These are phyloP conservation scores for Globisporangium rhizosaccharum DNA, from an alignment of 352 stramenopile genomes.

Conservation along the genomic window DNA sequence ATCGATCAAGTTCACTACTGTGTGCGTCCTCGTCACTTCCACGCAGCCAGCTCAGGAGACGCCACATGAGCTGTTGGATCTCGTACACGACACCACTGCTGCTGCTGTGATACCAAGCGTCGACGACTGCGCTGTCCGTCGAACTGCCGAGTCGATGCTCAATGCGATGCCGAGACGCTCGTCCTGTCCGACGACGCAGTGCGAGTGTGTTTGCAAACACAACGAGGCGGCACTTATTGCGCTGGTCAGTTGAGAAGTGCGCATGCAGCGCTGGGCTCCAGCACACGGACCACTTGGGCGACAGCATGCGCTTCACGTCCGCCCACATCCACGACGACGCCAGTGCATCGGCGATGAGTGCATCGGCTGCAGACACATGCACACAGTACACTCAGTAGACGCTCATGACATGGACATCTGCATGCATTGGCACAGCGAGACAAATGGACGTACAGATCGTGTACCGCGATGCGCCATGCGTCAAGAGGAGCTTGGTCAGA, in stretches of 20 bases:
- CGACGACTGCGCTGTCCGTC: no score
- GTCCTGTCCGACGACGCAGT: slow-evolving; percentile 8
- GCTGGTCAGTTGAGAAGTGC: slow-evolving; percentile 45
- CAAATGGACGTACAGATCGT: slow-evolving; percentile 32
- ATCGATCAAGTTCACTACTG: neutral
- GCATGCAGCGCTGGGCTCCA: slow-evolving; percentile 50
- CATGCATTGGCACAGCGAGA: neutral
- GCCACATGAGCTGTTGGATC: no score
- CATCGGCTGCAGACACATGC: slow-evolving; percentile 17
- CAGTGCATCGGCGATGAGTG: slow-evolving; percentile 18
- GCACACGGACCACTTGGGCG: slow-evolving; percentile 44
- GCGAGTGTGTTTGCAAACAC: slow-evolving; percentile 44
- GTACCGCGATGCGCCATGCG: slow-evolving; percentile 43
- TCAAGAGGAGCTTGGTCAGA: slow-evolving; percentile 36
- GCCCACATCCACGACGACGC: slow-evolving; percentile 25
- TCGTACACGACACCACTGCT: no score
- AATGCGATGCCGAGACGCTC: neutral
- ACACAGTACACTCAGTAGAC: neutral
- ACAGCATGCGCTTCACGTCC: slow-evolving; percentile 42
- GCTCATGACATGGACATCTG: no score
- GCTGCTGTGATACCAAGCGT: no score
- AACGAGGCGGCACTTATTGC: slow-evolving; percentile 53
- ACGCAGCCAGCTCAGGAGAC: no score
- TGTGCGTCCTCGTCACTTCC: no score
- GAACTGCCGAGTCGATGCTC: no score